Conservation (phyloP, 1,284 basidiomycete genomes). For the Psilocybe mexicana region DNA sequence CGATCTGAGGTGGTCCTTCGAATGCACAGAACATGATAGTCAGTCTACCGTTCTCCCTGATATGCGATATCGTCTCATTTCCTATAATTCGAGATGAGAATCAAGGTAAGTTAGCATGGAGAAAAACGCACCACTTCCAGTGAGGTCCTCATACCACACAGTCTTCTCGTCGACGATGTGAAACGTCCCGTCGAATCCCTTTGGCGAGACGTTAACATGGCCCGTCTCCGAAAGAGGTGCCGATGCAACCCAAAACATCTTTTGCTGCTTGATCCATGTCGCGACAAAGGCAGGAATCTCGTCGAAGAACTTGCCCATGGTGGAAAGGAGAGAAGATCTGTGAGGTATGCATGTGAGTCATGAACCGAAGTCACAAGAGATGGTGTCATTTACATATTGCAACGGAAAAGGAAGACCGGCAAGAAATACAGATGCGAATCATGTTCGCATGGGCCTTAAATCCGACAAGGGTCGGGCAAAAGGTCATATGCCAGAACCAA, state of each 20-base stretch:
- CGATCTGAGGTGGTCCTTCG: constrained; percentile 52
- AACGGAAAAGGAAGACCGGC: background rate
- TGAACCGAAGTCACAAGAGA: background rate
- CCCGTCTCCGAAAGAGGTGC: constrained; percentile 50
- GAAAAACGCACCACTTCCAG: constrained; percentile 48
- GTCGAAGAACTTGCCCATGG: constrained; percentile 51
- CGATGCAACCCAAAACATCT: constrained; percentile 58
- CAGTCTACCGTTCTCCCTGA: constrained; percentile 59
- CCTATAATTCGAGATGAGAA: background rate
- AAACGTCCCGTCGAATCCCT: constrained; percentile 50
- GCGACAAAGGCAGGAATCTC: constrained; percentile 45
- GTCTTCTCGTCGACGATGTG: constrained; percentile 44
- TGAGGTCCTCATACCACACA: constrained; percentile 60
- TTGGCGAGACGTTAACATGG: constrained; percentile 59
- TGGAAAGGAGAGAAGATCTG: background rate
- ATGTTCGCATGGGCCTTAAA: no score
- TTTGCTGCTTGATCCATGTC: constrained; percentile 51
- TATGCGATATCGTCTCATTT: constrained; percentile 45
- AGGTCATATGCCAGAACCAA: no score
- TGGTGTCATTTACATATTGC: background rate
- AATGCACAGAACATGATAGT: constrained; percentile 59
- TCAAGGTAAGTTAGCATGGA: background rate
- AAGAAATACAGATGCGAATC: background rate
- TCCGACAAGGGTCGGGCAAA: no score
- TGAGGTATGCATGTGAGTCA: background rate